Conservation (phyloP, 2,329 filamentous ascomycete species). For the Epichloe bromicola region DNA sequence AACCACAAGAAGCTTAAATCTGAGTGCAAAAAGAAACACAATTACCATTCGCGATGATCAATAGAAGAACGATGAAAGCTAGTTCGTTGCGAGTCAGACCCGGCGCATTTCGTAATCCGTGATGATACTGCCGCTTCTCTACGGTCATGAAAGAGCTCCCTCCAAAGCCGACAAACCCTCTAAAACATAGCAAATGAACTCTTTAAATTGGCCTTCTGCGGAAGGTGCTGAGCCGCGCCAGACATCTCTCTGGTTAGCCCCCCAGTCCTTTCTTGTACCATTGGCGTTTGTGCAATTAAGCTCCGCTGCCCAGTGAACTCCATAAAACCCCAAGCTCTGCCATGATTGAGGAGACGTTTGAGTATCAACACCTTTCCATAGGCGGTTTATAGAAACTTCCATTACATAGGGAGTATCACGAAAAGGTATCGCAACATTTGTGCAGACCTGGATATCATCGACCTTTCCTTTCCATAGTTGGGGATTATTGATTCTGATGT, state of each 20-base stretch:
- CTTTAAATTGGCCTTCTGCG: conserved; percentile 15
- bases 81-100: neutral
- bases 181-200: conserved; percentile 19
- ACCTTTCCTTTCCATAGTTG: neutral
- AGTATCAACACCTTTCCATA: conserved; percentile 13
- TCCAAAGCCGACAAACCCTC: conserved; percentile 16
- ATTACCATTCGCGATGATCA: neutral
- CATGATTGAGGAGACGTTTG: conserved; percentile 11
- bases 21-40: neutral
- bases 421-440: conserved; percentile 17
- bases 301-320: conserved; percentile 24
- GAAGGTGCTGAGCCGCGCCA: conserved; percentile 18
- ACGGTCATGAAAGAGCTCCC: neutral
- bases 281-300: conserved; percentile 16
- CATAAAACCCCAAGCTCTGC: conserved; percentile 21
- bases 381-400: conserved; percentile 19
- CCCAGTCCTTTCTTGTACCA: conserved; percentile 18
- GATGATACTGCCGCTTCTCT: neutral
- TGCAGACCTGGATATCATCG: conserved; percentile 13
- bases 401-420: conserved; percentile 19
- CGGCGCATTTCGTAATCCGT: neutral
- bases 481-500: neutral
- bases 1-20: neutral
- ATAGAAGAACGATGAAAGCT: neutral
- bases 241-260: conserved; percentile 15